Evolutionary conservation across 75 land plant genomes (phyloP).

Genomic region (Azolla pinnata): DNA sequence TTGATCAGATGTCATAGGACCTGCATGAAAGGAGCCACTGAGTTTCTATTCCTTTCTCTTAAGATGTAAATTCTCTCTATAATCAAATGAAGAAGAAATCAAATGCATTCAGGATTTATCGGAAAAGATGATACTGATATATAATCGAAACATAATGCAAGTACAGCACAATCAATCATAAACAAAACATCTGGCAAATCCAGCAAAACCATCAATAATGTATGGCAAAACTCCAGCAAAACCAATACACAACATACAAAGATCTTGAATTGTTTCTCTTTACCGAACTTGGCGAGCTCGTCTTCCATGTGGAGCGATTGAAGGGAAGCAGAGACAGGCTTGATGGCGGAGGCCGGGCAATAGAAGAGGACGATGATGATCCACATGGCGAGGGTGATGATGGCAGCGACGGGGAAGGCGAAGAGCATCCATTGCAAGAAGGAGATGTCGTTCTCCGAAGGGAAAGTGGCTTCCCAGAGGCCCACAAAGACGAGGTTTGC

Average conservation of each 20-base stretch:
- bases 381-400: conserved; percentile 53
- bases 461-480: conserved; percentile 61
- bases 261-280: not conserved
- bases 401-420: conserved; percentile 56
- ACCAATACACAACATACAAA: not conserved
- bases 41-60: not conserved
- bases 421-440: conserved; percentile 74
- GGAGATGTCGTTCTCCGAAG: conserved; percentile 43
- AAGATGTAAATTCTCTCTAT: not conserved
- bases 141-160: not conserved
- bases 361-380: conserved; percentile 43
- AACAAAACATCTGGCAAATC: not conserved
- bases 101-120: not conserved
- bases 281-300: conserved; percentile 63
- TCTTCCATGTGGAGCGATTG: conserved; percentile 42
- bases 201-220: not conserved
- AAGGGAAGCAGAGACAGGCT: conserved; percentile 36
- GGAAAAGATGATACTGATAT: not conserved
- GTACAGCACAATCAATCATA: not conserved
- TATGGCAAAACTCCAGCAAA: not conserved
- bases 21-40: conserved; percentile 17
- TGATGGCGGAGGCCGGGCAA: conserved; percentile 29
- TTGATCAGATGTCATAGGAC: conserved; percentile 80
- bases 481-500: conserved; percentile 73
- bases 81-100: not conserved